Base-by-base conservation (phyloP, 768 basidiomycete genomes). In the Symmetrospora coprosmae region DNA sequence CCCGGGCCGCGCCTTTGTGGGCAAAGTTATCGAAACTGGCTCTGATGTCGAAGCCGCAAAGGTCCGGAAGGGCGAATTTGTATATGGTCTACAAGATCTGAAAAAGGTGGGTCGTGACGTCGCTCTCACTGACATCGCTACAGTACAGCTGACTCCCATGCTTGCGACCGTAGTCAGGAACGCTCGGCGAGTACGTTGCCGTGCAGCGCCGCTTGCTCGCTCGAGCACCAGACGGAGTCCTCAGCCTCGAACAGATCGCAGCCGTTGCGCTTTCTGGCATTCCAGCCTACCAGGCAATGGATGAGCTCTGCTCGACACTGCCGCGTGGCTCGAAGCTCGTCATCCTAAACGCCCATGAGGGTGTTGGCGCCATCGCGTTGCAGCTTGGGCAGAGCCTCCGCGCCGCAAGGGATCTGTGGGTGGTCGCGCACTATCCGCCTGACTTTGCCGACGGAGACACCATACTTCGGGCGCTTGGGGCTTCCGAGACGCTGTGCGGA, bases 1-100 rank as follows among this genome's bases (percentile, higher is more conserved):
- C 1, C 68, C 69, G 4, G 70, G 70, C 0, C 45, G 70, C 1
- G 56, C 60, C n/a, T 65, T 70, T 16, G 58, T 61, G 2, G 70
- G 70, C 14, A 70, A 67, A 47, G 69, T 70, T 1, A 28, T 69
- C 8, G 67, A 69, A 46, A 38, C 34, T 2, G 70, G 70, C 25
- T 50, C 59, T 11, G 56, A 38, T 4, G 48, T 64, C 17, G 59
- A 62, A 33, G 27, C 27, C 17, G 43, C 7, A 5, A 56, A 39
- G 47, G 55, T 68, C 49, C 46, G 30, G 55, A 64, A 61, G 37
- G 68, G 69, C 17, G 69, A 69, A 13, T 51, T 68, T 14, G 68
- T 71, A 0, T 71, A 64, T 55, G 70, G 69, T 1, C 31, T 71
- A 39, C 37, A 40, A 13, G 61, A 65, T n/a, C 31, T 67, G 16